These are phyloP conservation scores for Podospora fimiseda DNA, from an alignment of 495 filamentous ascomycete species.

Conservation along the genomic window DNA sequence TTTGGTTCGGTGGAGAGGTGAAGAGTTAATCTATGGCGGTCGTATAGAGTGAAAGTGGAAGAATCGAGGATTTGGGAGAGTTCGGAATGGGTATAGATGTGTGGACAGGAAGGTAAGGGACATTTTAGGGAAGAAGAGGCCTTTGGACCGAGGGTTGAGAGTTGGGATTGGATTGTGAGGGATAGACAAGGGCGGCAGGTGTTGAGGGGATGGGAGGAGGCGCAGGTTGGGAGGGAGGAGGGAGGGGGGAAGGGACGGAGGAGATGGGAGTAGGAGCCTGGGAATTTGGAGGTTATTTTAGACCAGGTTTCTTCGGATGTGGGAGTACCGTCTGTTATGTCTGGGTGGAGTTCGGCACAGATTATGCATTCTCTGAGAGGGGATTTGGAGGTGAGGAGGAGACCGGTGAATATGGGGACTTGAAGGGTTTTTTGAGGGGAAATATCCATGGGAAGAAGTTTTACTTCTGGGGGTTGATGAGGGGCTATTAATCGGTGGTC, in stretches of 20 bases:
- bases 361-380: conserved; percentile 1
- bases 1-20: conserved; percentile 26
- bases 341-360: conserved; percentile 2
- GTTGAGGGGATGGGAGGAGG: conserved; percentile 3
- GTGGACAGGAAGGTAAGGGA: conserved; percentile 7
- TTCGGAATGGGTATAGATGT: conserved; percentile 11
- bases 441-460: conserved; percentile 9
- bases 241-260: conserved; percentile 8
- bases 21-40: conserved; percentile 15
- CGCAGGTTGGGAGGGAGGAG: conserved; percentile 4
- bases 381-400: neutral
- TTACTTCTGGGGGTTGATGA: neutral
- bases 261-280: conserved; percentile 8
- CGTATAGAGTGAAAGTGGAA: conserved; percentile 17
- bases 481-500: neutral
- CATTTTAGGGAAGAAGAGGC: conserved; percentile 1
- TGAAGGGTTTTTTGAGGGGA: conserved; percentile 1
- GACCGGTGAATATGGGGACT: conserved; percentile 9
- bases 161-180: conserved; percentile 1
- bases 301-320: conserved; percentile 6
- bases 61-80: conserved; percentile 2
- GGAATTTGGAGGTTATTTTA: neutral
- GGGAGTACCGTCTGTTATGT: neutral
- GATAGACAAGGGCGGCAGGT: conserved; percentile 12
- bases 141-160: conserved; percentile 9